phyloP scores from a whole-genome alignment of 2,329 filamentous ascomycete species.

The Pezicula carpinea region DNA sequence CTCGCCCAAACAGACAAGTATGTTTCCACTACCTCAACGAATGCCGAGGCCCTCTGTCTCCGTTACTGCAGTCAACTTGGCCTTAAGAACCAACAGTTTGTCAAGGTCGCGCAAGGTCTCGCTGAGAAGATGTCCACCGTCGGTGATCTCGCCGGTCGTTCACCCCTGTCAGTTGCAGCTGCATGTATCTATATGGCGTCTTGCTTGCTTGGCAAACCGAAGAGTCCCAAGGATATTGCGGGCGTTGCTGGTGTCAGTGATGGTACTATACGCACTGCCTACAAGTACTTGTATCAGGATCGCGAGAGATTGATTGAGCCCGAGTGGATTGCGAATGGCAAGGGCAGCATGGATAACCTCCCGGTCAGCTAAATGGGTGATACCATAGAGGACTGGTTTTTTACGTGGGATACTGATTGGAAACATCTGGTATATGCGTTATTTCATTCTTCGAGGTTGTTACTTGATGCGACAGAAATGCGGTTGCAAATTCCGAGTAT shows the following conservation, averaged over 20 bases:
- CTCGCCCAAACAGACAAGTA: constrained; percentile 49
- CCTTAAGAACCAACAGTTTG: constrained; percentile 66
- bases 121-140: constrained; percentile 73
- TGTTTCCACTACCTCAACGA: constrained; percentile 70
- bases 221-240: constrained; percentile 82
- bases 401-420: not conserved
- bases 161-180: constrained; percentile 87
- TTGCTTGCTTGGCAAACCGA: constrained; percentile 74
- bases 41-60: constrained; percentile 77
- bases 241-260: constrained; percentile 85
- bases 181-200: constrained; percentile 97
- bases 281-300: constrained; percentile 78
- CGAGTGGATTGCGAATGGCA: constrained; percentile 69
- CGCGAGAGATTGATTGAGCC: constrained; percentile 70
- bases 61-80: constrained; percentile 85
- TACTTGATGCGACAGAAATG: not conserved
- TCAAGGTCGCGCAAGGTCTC: constrained; percentile 74
- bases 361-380: constrained; percentile 40
- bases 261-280: constrained; percentile 92
- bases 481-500: not conserved
- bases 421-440: not conserved
- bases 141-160: constrained; percentile 79
- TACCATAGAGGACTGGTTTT: constrained; percentile 14
- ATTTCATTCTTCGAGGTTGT: not conserved
- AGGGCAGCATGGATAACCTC: constrained; percentile 66